Base-by-base conservation (phyloP, 208 protist species). In the Porcisia hertigi region DNA sequence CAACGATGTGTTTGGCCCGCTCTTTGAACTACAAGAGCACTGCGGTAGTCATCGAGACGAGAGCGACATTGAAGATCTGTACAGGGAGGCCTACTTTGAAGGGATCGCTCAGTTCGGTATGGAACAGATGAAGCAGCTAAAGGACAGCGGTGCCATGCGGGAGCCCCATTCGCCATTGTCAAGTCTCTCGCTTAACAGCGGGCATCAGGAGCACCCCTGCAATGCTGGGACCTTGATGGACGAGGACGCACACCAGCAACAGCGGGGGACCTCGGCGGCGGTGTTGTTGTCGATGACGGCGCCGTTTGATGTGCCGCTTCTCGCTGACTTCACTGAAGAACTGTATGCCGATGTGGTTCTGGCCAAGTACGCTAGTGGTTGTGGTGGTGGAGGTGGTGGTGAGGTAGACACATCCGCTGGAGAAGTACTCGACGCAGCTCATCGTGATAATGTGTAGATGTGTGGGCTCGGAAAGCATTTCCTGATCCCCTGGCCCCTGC, bases 41-140 rank as follows among this genome's bases (percentile, higher is more conserved):
- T 87, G 76, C 67, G 88, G 88, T 47, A 94, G 87, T 71, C 84
- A 89, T 63, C 86, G 88, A 2, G 86, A 89, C 49, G 65, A 78
- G 59, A 71, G 73, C 18, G 84, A 86, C 25, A 43, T 70, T 0
- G 74, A 85, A n/a, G 77, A 86, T 18, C 18, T 76, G 23, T 23
- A 34, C 55, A 69, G 75, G 39, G 73, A 78, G 36, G 75, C 73
- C 55, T 71, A 76, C 64, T 8, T 75, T 14, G 53, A 55, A 14
- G 73, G 70, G 52, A 43, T 74, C 16, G 52, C 76, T 23, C 58
- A 11, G 1, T 4, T 25, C 25, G 65, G 23, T n/a, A 23, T 62
- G 43, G 77, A 49, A n/a, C n/a, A 39, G 60, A 39, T 80, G 45
- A n/a, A 14, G 41, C 69, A 34, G n/a, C 47, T 80, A 53, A 47